Percentiles rank a stretch among this genome's conserved stretches.
Evolutionary conservation across 148 eudicot genomes (phyloP).

Genomic region (Fagopyrum tataricum): DNA sequence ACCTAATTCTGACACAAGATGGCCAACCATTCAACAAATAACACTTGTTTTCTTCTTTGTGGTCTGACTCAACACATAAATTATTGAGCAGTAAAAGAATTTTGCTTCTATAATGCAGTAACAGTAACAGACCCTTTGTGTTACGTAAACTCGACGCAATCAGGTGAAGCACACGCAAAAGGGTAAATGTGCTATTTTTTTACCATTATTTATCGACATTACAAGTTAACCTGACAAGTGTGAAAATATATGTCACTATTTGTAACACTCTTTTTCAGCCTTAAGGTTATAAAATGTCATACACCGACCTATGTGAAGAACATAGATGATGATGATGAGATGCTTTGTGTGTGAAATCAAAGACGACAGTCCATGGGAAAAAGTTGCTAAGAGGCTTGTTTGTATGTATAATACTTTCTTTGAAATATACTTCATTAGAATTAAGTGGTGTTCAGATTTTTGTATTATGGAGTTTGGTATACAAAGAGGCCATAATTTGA

Average conservation of each 20-base stretch:
- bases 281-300: not conserved
- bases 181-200: conserved; percentile 4
- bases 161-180: conserved; percentile 8
- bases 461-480: too few relatives aligned
- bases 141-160: not conserved
- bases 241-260: conserved; percentile 3
- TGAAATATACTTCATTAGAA: too few relatives aligned
- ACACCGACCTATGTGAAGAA: not conserved
- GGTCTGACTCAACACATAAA: not conserved
- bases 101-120: not conserved
- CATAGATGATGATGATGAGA: not conserved
- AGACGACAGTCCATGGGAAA: not conserved
- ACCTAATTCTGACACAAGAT: not conserved
- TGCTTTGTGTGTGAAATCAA: conserved; percentile 5
- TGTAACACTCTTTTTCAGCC: not conserved
- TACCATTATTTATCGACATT: not conserved
- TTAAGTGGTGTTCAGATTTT: too few relatives aligned
- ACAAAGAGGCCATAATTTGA: too few relatives aligned
- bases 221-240: conserved; percentile 1
- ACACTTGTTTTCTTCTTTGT: not conserved
- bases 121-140: conserved; percentile 1
- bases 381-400: too few relatives aligned
- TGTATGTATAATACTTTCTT: too few relatives aligned
- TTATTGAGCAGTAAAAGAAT: not conserved
- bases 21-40: not conserved